Conservation (phyloP, 2,329 filamentous ascomycete genomes). For the Aspergillus eucalypticola region DNA sequence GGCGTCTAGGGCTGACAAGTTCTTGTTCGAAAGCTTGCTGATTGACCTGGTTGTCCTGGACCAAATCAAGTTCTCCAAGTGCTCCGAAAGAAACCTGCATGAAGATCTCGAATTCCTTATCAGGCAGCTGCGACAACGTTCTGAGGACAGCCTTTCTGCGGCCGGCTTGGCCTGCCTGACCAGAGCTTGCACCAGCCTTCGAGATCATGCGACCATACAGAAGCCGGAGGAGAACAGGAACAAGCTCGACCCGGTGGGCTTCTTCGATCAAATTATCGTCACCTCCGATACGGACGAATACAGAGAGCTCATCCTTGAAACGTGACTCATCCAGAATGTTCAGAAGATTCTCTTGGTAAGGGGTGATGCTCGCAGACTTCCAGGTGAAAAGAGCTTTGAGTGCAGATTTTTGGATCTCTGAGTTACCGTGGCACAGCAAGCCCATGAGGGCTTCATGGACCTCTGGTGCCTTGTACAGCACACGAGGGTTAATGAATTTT, state of each 20-base stretch:
- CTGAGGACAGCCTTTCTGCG: conserved; percentile 73
- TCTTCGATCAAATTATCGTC: conserved; percentile 67
- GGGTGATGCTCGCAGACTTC: conserved; percentile 74
- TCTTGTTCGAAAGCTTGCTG: conserved; percentile 60
- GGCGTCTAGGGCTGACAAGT: conserved; percentile 69
- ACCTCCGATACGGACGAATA: conserved; percentile 74
- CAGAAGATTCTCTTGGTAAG: conserved; percentile 81
- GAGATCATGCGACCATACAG: conserved; percentile 88
- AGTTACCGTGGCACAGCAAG: conserved; percentile 82
- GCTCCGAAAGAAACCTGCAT: conserved; percentile 77
- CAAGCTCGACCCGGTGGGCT: conserved; percentile 70
- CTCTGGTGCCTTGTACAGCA: conserved; percentile 73
- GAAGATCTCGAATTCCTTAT: conserved; percentile 76
- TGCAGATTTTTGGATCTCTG: conserved; percentile 81
- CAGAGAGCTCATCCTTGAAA: conserved; percentile 90
- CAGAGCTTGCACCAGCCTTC: conserved; percentile 73
- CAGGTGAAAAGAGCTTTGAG: conserved; percentile 84
- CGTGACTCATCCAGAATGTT: conserved; percentile 86
- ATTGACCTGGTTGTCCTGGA: conserved; percentile 53
- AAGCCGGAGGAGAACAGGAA: conserved; percentile 83
- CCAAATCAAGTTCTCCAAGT: conserved; percentile 61
- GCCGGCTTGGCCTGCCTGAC: conserved; percentile 76
- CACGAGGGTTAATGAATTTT: conserved; percentile 82
- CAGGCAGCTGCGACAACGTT: conserved; percentile 73
- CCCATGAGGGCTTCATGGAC: conserved; percentile 74